These are phyloP conservation scores for Tremella fuciformis DNA, from an alignment of 768 basidiomycete genomes.

Conservation along the genomic window DNA sequence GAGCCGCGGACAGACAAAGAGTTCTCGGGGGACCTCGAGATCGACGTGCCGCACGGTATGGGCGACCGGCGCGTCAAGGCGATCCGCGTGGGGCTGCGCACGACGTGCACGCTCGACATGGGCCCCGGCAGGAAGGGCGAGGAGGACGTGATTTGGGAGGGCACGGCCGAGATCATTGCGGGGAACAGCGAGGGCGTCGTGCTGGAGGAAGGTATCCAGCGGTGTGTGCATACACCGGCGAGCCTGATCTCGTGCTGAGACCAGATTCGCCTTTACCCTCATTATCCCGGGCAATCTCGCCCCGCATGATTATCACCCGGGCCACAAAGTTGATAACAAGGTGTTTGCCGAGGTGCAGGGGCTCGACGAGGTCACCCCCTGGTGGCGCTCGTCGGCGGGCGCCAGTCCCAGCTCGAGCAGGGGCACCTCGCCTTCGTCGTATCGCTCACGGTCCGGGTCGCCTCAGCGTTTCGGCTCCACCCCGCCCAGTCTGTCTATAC, in stretches of 20 bases:
- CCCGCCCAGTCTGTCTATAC: slow-evolving; percentile 16
- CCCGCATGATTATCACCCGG: slow-evolving; percentile 34
- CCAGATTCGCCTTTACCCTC: slow-evolving; percentile 38
- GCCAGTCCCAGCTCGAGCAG: slow-evolving; percentile 3
- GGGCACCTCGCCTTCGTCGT: slow-evolving; percentile 17
- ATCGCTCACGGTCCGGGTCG: not conserved
- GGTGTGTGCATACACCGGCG: slow-evolving; percentile 13
- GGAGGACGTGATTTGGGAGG: slow-evolving; percentile 35
- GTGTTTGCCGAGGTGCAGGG: slow-evolving; percentile 39
- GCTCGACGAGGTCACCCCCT: slow-evolving; percentile 8
- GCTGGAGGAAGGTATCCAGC: slow-evolving; percentile 40
- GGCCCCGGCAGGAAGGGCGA: slow-evolving; percentile 24
- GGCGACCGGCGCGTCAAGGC: slow-evolving; percentile 15
- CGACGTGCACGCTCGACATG: slow-evolving; percentile 16
- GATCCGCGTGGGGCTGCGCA: slow-evolving; percentile 25
- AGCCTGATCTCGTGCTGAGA: not conserved
- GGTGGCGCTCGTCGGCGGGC: too few species aligned
- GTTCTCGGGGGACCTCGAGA: slow-evolving; percentile 25
- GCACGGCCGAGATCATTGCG: slow-evolving; percentile 33
- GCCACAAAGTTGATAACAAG: slow-evolving; percentile 24
- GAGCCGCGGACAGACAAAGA: slow-evolving; percentile 23
- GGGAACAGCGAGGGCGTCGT: slow-evolving; percentile 30
- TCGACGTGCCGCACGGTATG: slow-evolving; percentile 13
- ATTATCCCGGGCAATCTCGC: slow-evolving; percentile 33
- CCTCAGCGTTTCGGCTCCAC: slow-evolving; percentile 7